Conservation (phyloP, 495 filamentous ascomycete genomes). For the Penicillium waksmanii region DNA sequence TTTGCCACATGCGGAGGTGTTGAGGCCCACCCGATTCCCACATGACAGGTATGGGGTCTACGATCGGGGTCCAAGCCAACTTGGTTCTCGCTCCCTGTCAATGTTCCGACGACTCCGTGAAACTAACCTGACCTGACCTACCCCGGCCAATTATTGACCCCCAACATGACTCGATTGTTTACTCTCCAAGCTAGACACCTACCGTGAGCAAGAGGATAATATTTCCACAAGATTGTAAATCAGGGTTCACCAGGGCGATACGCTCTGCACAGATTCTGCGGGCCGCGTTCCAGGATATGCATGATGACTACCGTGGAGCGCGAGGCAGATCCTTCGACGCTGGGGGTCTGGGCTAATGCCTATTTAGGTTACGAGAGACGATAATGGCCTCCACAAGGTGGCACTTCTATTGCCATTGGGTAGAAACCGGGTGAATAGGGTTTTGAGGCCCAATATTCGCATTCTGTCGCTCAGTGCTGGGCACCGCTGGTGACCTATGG, state of each 20-base stretch:
- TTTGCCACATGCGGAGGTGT: constrained; percentile 19
- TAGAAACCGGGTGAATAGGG: not conserved
- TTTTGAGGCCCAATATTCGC: constrained; percentile 1
- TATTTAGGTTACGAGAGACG: constrained; percentile 1
- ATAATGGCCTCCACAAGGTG: constrained; percentile 2
- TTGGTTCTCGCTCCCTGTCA: constrained; percentile 2
- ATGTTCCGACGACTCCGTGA: not conserved
- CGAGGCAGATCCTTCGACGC: constrained; percentile 20
- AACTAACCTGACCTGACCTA: not conserved
- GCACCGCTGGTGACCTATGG: not conserved
- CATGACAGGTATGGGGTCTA: constrained; percentile 4
- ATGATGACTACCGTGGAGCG: constrained; percentile 3
- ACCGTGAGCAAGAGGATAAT: not conserved
- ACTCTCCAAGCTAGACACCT: not conserved
- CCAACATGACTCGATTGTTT: not conserved
- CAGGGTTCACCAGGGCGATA: constrained; percentile 13
- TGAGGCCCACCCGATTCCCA: constrained; percentile 15
- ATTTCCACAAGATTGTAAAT: not conserved
- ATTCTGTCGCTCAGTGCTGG: not conserved
- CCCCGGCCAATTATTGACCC: not conserved
- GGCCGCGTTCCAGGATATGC: constrained; percentile 27
- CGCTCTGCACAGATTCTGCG: constrained; percentile 22
- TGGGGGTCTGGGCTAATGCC: constrained; percentile 13
- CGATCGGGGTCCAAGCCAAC: not conserved
- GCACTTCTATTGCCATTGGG: not conserved